A percentile compares a stretch with the other conserved stretches of the same genome.
These are phyloP conservation scores for Sphaerulina musiva DNA, from an alignment of 2,329 filamentous ascomycete genomes.

Conservation along the genomic window DNA sequence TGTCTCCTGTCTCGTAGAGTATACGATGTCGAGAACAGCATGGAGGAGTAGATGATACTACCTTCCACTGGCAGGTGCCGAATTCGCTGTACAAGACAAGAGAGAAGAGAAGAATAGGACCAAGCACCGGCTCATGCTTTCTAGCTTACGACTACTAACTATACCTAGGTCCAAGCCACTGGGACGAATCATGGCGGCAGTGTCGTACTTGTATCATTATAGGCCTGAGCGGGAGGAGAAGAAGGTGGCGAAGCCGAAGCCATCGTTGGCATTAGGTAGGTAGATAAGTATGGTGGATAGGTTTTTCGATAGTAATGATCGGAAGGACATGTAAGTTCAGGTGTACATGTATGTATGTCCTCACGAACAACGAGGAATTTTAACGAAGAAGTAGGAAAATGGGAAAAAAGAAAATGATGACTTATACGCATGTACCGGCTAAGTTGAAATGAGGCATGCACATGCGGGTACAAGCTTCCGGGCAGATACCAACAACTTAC, in stretches of 20 bases:
- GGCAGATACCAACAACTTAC: too few species aligned
- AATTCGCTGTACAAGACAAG: neutral
- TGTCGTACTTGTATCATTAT: constrained; percentile 9
- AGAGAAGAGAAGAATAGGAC: neutral
- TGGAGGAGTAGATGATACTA: too few species aligned
- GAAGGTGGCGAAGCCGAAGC: neutral
- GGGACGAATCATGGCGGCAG: constrained; percentile 9
- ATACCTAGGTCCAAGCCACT: constrained; percentile 19
- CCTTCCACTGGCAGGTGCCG: neutral
- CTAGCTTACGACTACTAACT: constrained; percentile 16
- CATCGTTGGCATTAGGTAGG: neutral
- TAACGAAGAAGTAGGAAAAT: too few species aligned
- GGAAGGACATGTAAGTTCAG: neutral
- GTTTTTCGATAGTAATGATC: neutral
- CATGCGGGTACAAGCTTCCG: too few species aligned
- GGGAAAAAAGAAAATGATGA: too few species aligned
- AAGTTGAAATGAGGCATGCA: neutral
- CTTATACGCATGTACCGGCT: too few species aligned
- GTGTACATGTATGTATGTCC: too few species aligned
- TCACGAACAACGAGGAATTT: too few species aligned
- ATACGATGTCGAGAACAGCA: neutral
- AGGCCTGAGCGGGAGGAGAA: neutral
- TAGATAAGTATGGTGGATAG: neutral
- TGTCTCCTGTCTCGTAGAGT: neutral
- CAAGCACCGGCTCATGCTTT: constrained; percentile 36